Evolutionary conservation across 2,329 filamentous ascomycete species (phyloP), one percentile per base, ranked within the genome.

Genomic region (Ustilaginoidea virens): DNA sequence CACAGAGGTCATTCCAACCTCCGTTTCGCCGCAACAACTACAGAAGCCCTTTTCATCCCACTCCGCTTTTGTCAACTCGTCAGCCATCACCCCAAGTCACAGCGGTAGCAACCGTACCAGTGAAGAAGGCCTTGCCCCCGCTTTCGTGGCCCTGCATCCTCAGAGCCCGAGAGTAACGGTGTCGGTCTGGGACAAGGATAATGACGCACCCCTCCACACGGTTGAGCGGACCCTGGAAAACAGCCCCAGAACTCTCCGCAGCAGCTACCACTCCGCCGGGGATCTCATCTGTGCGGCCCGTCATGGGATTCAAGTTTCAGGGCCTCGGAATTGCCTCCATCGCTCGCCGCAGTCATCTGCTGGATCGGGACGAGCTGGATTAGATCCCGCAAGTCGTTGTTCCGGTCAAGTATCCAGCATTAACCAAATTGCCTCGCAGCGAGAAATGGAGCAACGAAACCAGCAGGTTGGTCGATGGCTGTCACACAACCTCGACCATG

Each of bases 141-240:
- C 48, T 25, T 41, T 52, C 7, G 40, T 52, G 28, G 41, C 49
- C 30, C 66, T 65, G 58, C 46, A 53, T 18, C 45, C 50, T 13
- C 59, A 56, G 34, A 71, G 68, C 40, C 67, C 68, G 5, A 58
- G 58, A 17, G 63, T 73, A 13, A 69, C 60, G 5, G 63, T 72
- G 27, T 72, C 68, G 1, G 51, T 66, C 36, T 72, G 63, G 62
- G 64, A 59, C 25, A 56, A 53, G 35, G 63, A 56, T 31, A 53
- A 47, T 23, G 44, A 43, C 20, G 45, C 41, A 14, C 47, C 49
- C 1, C 40, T 55, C 9, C 56, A 55, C 28, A 47, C 53, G 5
- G 37, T 57, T 20, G 59, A 62, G 34, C 53, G 54, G 10, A 42
- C 47, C 5, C 54, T 63, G 19, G 46, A 51, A 28, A 51, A 56